phyloP scores from a whole-genome alignment of 169 alveolate genomes.

The Plasmodium chabaudi region DNA sequence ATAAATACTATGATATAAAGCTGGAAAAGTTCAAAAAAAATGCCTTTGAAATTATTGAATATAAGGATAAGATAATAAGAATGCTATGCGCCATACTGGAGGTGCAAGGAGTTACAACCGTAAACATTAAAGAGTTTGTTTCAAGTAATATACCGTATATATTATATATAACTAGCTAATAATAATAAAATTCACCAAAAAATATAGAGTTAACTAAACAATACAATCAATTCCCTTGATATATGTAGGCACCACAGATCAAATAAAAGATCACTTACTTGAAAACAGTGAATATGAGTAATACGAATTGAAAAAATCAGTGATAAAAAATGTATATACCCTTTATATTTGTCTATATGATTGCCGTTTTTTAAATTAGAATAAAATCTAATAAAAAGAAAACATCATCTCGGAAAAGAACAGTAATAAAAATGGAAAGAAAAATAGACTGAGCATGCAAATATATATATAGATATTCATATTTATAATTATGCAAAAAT shows the following conservation, averaged over 20 bases:
- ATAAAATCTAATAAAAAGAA: slow-evolving; percentile 37
- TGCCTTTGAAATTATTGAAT: slow-evolving; percentile 56
- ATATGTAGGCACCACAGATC: slow-evolving; percentile 14
- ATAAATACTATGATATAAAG: slow-evolving; percentile 18
- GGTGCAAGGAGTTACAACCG: slow-evolving; percentile 65
- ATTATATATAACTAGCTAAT: not conserved
- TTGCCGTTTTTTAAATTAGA: not conserved
- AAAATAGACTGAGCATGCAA: not conserved
- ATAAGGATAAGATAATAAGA: slow-evolving; percentile 60
- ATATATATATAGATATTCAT: not conserved
- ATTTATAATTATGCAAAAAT: not conserved
- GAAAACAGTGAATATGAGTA: slow-evolving; percentile 57
- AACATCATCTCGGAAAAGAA: slow-evolving; percentile 61
- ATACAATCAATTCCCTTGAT: not conserved
- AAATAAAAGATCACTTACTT: slow-evolving; percentile 2
- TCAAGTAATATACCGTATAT: slow-evolving; percentile 23
- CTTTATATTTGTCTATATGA: not conserved
- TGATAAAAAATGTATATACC: not conserved
- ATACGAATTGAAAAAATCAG: not conserved
- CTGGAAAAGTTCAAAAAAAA: slow-evolving; percentile 58
- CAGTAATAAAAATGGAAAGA: slow-evolving; percentile 27
- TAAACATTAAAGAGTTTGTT: slow-evolving; percentile 61
- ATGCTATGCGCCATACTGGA: slow-evolving; percentile 72
- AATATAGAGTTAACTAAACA: no score
- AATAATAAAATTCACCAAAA: no score